Base-by-base conservation (phyloP, 2,329 filamentous ascomycete genomes). In the Cladophialophora chaetospira region DNA sequence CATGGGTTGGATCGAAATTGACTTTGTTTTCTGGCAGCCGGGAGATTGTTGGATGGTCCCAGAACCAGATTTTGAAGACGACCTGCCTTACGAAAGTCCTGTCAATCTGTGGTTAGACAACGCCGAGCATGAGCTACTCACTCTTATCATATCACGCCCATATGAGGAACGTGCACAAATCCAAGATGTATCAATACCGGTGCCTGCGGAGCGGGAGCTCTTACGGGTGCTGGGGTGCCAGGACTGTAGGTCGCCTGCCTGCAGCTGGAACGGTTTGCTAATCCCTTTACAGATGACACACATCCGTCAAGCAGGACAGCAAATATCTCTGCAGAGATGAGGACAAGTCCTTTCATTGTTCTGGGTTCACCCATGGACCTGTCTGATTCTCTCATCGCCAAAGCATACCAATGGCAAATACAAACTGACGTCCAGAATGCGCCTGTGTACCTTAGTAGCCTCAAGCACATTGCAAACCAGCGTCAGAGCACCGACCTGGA, bases 321-420 rank as follows among this genome's bases (percentile, higher is more conserved):
- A 11, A 56, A 51, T 15, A 33, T 49, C n/a, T 33, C 40, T 17
- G 57, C 56, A 4, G 53, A 55, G 9, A 59, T 60, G 52, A 55
- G 63, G 40, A 53, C 59, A 65, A 78, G 77, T 38, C 76, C 79
- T 63, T 88, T 86, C 67, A 82, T 83, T 47, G 82, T 83, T 61
- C 73, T 90, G 19, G 87, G 87, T 19, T 79, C 79, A 11, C 69
- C 84, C 6, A 78, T 80, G 35, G 81, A 87, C 66, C 88, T 88
- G 69, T 78, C 82, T 4, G 83, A 88, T 65, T 66, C 73, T 1
- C 71, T 86, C n/a, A 72, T 90, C 15, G 72, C 78, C 25, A 87
- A 84, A 68, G 82, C 84, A 3, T 89, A 83, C 66, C 75, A 82
- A 21, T 77, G 81, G 29, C 87, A 89, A 71, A 73, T 78, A 21